phyloP scores from a whole-genome alignment of 441 rosid species.

The Brassica hybrid region DNA sequence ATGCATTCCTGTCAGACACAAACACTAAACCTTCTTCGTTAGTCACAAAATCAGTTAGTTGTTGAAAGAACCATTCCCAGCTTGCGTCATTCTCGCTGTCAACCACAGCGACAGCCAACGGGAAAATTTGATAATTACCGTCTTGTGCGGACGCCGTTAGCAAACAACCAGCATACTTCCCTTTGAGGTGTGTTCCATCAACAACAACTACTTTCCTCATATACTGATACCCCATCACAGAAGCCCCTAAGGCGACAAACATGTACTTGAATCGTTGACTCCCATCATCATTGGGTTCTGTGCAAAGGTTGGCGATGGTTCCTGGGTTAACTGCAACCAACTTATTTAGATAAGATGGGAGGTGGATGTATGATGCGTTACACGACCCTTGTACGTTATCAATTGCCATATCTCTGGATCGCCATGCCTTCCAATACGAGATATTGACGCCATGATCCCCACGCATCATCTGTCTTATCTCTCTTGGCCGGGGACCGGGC shows the following conservation, averaged over 20 bases:
- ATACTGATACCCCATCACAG: neutral
- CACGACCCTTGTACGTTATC: neutral
- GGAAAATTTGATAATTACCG: neutral
- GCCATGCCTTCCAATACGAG: neutral
- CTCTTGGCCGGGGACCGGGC: neutral
- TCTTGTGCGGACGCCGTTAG: neutral
- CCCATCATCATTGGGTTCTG: neutral
- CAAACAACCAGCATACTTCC: neutral
- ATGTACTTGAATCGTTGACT: neutral
- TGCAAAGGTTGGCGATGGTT: neutral
- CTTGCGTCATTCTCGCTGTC: neutral
- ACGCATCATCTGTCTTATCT: neutral
- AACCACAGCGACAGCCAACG: neutral
- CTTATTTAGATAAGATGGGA: neutral
- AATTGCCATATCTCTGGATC: neutral
- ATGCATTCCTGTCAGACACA: neutral
- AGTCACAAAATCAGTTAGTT: neutral
- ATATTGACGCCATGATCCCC: neutral
- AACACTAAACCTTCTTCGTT: neutral
- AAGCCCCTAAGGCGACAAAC: neutral
- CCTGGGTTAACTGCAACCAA: neutral
- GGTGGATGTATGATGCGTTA: neutral
- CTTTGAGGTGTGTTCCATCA: neutral
- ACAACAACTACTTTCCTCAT: neutral
- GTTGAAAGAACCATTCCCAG: neutral